phyloP scores from a whole-genome alignment of 345 rosid genomes.

The Heritiera fomes region DNA sequence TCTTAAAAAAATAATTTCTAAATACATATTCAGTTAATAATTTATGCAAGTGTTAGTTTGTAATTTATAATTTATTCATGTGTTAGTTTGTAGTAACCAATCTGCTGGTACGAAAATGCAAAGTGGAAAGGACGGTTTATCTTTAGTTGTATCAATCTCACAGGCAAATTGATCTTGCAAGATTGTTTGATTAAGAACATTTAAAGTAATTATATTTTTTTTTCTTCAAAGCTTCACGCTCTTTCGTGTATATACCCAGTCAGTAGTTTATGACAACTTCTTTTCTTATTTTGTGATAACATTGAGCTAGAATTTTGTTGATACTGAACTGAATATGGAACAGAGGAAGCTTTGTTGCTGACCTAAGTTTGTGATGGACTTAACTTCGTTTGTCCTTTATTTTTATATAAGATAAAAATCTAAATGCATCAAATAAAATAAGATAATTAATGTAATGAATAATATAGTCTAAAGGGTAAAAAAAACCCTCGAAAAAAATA shows the following conservation, averaged over 20 bases:
- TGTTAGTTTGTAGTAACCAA: background rate
- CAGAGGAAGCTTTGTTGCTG: background rate
- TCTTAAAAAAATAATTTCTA: too few species aligned
- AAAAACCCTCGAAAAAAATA: too few species aligned
- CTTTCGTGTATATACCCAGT: background rate
- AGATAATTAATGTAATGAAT: too few species aligned
- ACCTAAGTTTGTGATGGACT: conserved; percentile 8
- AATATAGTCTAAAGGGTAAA: too few species aligned
- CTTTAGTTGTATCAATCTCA: background rate
- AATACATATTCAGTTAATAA: too few species aligned
- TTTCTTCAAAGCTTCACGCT: background rate
- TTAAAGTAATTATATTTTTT: background rate
- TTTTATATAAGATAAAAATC: background rate
- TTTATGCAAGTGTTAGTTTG: too few species aligned
- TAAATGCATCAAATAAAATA: too few species aligned
- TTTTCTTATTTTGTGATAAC: conserved; percentile 12
- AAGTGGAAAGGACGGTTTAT: background rate
- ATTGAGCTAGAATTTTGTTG: background rate
- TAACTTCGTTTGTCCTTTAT: background rate
- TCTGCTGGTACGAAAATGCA: background rate
- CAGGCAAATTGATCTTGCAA: background rate
- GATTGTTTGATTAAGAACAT: background rate
- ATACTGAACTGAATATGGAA: conserved; percentile 3
- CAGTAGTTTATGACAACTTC: background rate
- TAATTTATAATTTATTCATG: background rate